Evolutionary conservation across 768 basidiomycete species (phyloP), one percentile per base, ranked within the genome.

Genomic region (Boletus rex-veris): DNA sequence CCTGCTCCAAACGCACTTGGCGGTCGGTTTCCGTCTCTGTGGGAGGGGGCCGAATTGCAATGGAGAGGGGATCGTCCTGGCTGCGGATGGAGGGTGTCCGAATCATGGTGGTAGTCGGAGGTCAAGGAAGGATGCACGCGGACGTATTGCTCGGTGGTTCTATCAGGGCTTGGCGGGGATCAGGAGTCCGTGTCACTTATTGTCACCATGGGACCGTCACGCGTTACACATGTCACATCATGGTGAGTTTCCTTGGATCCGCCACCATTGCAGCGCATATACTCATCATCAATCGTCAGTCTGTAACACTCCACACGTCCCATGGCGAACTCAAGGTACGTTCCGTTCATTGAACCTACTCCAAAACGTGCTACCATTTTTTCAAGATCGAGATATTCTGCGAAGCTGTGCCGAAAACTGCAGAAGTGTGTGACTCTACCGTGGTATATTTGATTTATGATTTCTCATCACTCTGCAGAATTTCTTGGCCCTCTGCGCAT

Each of bases 261-360:
- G 59, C 53, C 64, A 64, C 47, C 62, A 66, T 62, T 60, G 50
- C 33, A 12, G 33, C 47, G 64, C 58, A 38, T 54, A 48, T 30
- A 54, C 42, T 58, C 61, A 54, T 43, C 39, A 15, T 44, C 36
- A 45, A 30, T 46, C 16, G 37, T 57, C 38, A 92, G 95, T 96
- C 96, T 52, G 94, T 97, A 38, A 98, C 95, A 7, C 78, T 98
- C 48, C 88, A 98, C 70, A 98, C 95, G 0, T 82, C 87, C n/a
- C 87, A 87, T 64, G 95, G 95, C 16, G 96, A 98, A 56, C 78
- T 98, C 72, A 98, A 98, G 83, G 93, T 91, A 63, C 45, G 72
- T 50, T 54, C 30, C 38, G 35, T n/a, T 9, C n/a, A 24, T 11
- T 36, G 2, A 9, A 12, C 1, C 50, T 16, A 8, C 12, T 31